Evolutionary conservation across 2,329 filamentous ascomycete genomes (phyloP), one percentile per base, ranked within the genome.

Genomic region (Ceratocystis alfenasii): DNA sequence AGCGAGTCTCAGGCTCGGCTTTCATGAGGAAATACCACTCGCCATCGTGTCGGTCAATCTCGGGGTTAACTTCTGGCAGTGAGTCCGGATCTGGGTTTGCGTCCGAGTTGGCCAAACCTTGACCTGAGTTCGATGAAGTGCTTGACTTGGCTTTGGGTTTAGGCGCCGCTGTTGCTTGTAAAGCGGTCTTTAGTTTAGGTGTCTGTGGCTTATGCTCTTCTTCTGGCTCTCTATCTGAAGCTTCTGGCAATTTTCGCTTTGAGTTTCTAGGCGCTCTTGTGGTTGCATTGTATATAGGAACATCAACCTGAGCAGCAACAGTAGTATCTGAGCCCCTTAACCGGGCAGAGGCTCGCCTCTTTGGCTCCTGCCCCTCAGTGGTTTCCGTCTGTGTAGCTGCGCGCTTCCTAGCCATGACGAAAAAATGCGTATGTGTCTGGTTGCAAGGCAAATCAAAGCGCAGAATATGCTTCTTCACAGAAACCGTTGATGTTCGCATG

Each of bases 1-100:
- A 77, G 5, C 94, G 87, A 3, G 90, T 85, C 71, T 95, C 89
- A 0, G 94, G 93, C 76, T 99, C 89, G 0, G 89, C 89, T 76
- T 93, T 94, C 81, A 94, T 83, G 41, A 94, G 81, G 88, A 89
- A 92, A 75, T 88, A 91, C 75, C 76, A 77, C 63, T 76, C 72
- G 1, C 76, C 77, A 0, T 77, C 74, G 12, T 78, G 77, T 1
- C 70, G 73, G 4, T 74, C 74, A 0, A 74, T 75, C 12, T 78
- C 74, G 0, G 75, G 73, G 65, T 78, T 79, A 1, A 70, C 69
- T 1, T 71, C 71, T 0, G 77, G 76, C 5, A 78, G 73, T 0
- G 71, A 69, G 50, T 74, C 74, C 0, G 72, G 68, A 36, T 75
- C 72, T 0, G 70, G 68, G 17, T 75, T 72, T 36, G 73, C 71